Conservation (phyloP, 352 stramenopile genomes). For the Pythium dissimile region DNA sequence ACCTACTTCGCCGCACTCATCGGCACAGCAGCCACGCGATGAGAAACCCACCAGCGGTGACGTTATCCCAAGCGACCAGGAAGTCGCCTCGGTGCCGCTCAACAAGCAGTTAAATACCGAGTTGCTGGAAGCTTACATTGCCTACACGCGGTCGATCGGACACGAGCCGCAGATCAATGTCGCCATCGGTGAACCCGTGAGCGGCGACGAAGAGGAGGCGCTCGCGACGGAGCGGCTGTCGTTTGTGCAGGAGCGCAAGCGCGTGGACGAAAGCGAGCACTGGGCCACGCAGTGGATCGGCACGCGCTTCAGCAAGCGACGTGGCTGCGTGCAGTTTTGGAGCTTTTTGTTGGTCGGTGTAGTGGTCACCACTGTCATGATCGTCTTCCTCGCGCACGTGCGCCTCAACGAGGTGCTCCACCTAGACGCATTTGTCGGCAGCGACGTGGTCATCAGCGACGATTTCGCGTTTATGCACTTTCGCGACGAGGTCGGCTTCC, state of each 20-base stretch:
- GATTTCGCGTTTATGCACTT: slow-evolving; percentile 62
- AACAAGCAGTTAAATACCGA: slow-evolving; percentile 90
- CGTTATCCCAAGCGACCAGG: no score
- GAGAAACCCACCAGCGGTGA: slow-evolving; percentile 44
- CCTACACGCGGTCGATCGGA: slow-evolving; percentile 91
- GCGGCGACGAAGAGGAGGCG: slow-evolving; percentile 20
- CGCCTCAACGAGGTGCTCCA: slow-evolving; percentile 59
- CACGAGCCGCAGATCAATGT: slow-evolving; percentile 85
- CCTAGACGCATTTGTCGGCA: slow-evolving; percentile 50
- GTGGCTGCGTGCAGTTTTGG: slow-evolving; percentile 40
- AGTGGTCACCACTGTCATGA: slow-evolving; percentile 28
- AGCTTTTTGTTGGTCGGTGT: slow-evolving; percentile 31
- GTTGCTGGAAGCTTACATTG: slow-evolving; percentile 93
- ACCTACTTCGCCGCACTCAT: no score
- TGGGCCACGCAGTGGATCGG: slow-evolving; percentile 47
- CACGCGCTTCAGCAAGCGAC: slow-evolving; percentile 34
- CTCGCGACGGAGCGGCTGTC: slow-evolving; percentile 21
- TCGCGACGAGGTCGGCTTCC: slow-evolving; percentile 58
- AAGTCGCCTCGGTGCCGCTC: slow-evolving; percentile 76
- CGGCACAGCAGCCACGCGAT: no score
- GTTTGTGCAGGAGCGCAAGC: slow-evolving; percentile 35
- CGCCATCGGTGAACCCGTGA: slow-evolving; percentile 68
- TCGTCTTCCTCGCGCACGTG: slow-evolving; percentile 27
- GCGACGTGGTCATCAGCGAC: slow-evolving; percentile 43
- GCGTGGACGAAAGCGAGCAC: slow-evolving; percentile 33